phyloP scores from a whole-genome alignment of 2,329 filamentous ascomycete genomes.

The Gnomoniopsis sp. region DNA sequence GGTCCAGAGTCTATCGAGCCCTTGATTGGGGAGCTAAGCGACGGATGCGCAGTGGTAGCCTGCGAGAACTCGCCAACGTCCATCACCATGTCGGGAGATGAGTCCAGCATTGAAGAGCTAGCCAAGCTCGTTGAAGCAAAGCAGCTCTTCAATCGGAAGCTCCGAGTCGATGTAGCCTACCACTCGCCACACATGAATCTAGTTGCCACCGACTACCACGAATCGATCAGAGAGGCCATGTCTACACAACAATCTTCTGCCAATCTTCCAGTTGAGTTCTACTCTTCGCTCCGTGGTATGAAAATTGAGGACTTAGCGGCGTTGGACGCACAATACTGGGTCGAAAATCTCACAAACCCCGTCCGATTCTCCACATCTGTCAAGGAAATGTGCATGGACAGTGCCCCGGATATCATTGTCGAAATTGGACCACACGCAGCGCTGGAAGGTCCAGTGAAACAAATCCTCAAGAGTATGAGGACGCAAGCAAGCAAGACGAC shows the following conservation, averaged over 20 bases:
- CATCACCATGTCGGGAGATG: slow-evolving; percentile 32
- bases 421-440: slow-evolving; percentile 25
- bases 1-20: slow-evolving; percentile 5
- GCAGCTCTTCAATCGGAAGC: slow-evolving; percentile 27
- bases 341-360: slow-evolving; percentile 38
- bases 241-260: background rate
- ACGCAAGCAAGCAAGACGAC: slow-evolving; percentile 19
- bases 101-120: background rate
- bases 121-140: background rate
- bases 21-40: background rate
- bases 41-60: background rate
- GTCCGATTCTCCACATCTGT: slow-evolving; percentile 37
- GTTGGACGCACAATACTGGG: slow-evolving; percentile 40
- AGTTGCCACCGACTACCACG: slow-evolving; percentile 22
- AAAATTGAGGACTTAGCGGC: slow-evolving; percentile 30
- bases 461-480: slow-evolving; percentile 24
- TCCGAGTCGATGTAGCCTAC: slow-evolving; percentile 33
- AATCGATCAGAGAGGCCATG: background rate
- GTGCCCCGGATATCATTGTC: slow-evolving; percentile 22
- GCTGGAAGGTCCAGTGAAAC: slow-evolving; percentile 27
- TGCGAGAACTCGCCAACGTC: slow-evolving; percentile 24
- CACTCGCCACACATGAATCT: slow-evolving; percentile 30
- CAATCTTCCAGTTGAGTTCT: slow-evolving; percentile 34
- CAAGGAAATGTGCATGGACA: slow-evolving; percentile 25
- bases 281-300: slow-evolving; percentile 39